Conservation (phyloP, 768 basidiomycete genomes). For the Mrakia blollopis region DNA sequence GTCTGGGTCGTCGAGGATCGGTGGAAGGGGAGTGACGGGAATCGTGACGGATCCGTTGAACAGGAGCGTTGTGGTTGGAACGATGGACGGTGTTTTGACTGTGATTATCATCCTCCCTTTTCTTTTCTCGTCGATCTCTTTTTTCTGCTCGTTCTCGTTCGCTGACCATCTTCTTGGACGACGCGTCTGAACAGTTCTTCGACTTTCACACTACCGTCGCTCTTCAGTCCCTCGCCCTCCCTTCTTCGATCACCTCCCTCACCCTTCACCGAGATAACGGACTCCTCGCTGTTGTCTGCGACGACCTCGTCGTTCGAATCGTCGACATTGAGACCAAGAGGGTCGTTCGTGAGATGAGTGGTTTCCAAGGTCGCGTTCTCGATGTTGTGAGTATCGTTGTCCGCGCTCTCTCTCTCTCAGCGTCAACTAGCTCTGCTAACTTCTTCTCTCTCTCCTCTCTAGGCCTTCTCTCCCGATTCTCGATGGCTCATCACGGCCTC, state of each 20-base stretch:
- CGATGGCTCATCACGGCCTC: constrained; percentile 87
- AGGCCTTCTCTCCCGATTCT: constrained; percentile 94
- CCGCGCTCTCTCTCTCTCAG: background rate
- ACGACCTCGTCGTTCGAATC: constrained; percentile 77
- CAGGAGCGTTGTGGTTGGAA: constrained; percentile 70
- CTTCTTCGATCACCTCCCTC: constrained; percentile 63
- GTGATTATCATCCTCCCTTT: constrained; percentile 51
- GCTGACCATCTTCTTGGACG: constrained; percentile 1
- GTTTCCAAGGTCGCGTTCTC: constrained; percentile 75
- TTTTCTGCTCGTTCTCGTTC: background rate
- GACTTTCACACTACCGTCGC: constrained; percentile 84
- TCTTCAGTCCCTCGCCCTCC: constrained; percentile 61
- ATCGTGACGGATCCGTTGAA: constrained; percentile 83
- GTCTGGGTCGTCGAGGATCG: constrained; percentile 2
- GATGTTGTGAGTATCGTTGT: constrained; percentile 69
- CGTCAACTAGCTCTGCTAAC: background rate
- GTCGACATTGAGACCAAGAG: constrained; percentile 85
- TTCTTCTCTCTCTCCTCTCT: background rate
- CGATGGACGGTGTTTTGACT: constrained; percentile 81
- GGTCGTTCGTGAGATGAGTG: constrained; percentile 81
- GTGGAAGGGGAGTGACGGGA: constrained; percentile 57
- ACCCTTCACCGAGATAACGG: constrained; percentile 77
- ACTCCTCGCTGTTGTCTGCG: constrained; percentile 73
- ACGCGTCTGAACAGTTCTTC: constrained; percentile 65
- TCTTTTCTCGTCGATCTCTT: background rate